phyloP scores from a whole-genome alignment of 495 filamentous ascomycete genomes.

The Hypoxylon fuscum region DNA sequence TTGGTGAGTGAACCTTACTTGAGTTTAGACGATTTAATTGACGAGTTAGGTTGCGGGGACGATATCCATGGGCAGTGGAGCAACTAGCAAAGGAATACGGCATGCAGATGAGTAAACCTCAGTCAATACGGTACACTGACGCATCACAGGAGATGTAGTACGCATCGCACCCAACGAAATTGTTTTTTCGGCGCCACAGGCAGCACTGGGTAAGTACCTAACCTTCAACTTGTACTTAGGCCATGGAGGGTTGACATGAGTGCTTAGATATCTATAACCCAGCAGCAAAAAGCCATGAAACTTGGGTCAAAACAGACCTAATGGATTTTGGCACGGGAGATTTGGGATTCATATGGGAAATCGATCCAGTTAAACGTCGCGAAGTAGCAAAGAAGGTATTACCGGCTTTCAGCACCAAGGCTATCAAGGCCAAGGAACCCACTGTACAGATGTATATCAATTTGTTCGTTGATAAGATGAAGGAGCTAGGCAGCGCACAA shows the following conservation, averaged over 20 bases:
- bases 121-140: neutral
- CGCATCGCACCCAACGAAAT: constrained; percentile 35
- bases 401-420: constrained; percentile 32
- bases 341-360: constrained; percentile 31
- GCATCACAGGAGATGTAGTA: constrained; percentile 23
- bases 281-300: constrained; percentile 16
- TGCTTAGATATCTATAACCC: constrained; percentile 28
- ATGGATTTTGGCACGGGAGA: constrained; percentile 24
- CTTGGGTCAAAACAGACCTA: constrained; percentile 29
- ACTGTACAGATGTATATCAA: constrained; percentile 33
- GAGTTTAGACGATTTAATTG: neutral
- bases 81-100: constrained; percentile 24
- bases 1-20: constrained; percentile 4
- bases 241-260: neutral
- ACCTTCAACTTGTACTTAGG: neutral
- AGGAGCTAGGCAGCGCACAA: constrained; percentile 13
- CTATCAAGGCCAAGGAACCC: constrained; percentile 32
- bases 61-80: constrained; percentile 33
- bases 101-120: neutral
- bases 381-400: constrained; percentile 28
- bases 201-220: constrained; percentile 9
- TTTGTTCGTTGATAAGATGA: constrained; percentile 34
- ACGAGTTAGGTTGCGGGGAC: constrained; percentile 20
- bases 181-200: constrained; percentile 22
- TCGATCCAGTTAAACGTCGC: constrained; percentile 29